phyloP scores from a whole-genome alignment of 495 filamentous ascomycete species.

The Clavariopsis aquatica region DNA sequence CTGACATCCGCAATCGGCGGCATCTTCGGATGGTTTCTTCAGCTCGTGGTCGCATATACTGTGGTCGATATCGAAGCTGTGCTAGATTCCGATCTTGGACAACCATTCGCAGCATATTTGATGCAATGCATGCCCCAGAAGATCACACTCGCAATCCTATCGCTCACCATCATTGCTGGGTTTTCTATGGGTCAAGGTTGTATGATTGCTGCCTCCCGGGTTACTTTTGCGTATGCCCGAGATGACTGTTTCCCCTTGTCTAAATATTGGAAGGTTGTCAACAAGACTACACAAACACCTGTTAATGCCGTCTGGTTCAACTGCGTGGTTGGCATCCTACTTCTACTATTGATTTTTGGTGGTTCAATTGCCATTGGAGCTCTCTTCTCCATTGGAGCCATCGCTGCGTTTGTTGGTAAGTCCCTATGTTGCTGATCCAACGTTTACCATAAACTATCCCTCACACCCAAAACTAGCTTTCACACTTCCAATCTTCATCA shows the following conservation, averaged over 20 bases:
- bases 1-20: slow-evolving; percentile 70
- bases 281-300: slow-evolving; percentile 65
- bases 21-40: slow-evolving; percentile 71
- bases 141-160: slow-evolving; percentile 65
- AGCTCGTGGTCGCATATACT: slow-evolving; percentile 79
- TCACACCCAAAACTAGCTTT: slow-evolving; percentile 54
- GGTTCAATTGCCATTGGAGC: slow-evolving; percentile 68
- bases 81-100: slow-evolving; percentile 65
- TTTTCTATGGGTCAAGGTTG: slow-evolving; percentile 83
- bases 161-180: slow-evolving; percentile 71
- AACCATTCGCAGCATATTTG: slow-evolving; percentile 76
- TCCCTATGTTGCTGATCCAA: background rate
- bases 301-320: slow-evolving; percentile 82
- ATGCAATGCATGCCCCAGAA: slow-evolving; percentile 69
- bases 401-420: slow-evolving; percentile 60
- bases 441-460: background rate
- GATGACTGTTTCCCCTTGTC: slow-evolving; percentile 72
- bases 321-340: slow-evolving; percentile 60
- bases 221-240: slow-evolving; percentile 78
- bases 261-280: slow-evolving; percentile 65
- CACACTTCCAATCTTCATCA: slow-evolving; percentile 72
- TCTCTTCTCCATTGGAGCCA: slow-evolving; percentile 75
- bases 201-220: slow-evolving; percentile 77
- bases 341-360: slow-evolving; percentile 70
- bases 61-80: slow-evolving; percentile 66